Base-by-base conservation (phyloP, 2,329 filamentous ascomycete species). In the Blumeria graminis region DNA sequence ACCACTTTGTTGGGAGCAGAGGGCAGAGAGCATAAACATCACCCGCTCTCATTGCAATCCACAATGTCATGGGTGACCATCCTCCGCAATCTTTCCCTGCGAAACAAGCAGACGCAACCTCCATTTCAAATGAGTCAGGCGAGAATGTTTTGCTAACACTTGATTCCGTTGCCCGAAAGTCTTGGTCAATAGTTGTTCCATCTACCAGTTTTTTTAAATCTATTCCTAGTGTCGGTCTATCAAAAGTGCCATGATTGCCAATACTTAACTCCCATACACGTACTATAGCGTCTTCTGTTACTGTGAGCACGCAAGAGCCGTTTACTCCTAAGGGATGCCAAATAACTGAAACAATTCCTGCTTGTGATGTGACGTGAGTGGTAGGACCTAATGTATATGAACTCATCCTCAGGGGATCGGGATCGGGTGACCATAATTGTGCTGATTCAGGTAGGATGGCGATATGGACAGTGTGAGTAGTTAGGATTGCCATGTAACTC, bases 1-100 rank as follows among this genome's bases (percentile, higher is more conserved):
- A 80, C 88, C 90, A 96, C 63, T 83, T 86, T 55, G 81, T 80
- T 0, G 92, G 92, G 35, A 98, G 72, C 43, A 98, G 74, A 1
- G 92, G 92, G 65, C 89, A 95, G 8, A 98, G 72, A 1, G 90
- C 89, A 65, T 98, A 98, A 6, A 96, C 77, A 65, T 95, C 89
- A 3, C 92, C 92, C 58, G 87, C 84, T 39, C 80, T 80, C 84
- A 95, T 98, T n/a, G 89, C 88, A 55, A 96, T 72, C 86, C 90
- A 98, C 10, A 98, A 74, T 0, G 92, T 96, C 85, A 95, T 95
- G 9, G 89, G 80, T 7, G 88, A 85, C 92, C 92, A 98, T 56
- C 88, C 88, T 13, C 88, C 90, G 6, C 77, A 77, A 38, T 73
- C 74, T 60, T 75, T 74, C 11, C 71, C 72, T 38, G 76, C 73